Base-by-base conservation (phyloP, 306 rosid genomes). In the Rosa persica region DNA sequence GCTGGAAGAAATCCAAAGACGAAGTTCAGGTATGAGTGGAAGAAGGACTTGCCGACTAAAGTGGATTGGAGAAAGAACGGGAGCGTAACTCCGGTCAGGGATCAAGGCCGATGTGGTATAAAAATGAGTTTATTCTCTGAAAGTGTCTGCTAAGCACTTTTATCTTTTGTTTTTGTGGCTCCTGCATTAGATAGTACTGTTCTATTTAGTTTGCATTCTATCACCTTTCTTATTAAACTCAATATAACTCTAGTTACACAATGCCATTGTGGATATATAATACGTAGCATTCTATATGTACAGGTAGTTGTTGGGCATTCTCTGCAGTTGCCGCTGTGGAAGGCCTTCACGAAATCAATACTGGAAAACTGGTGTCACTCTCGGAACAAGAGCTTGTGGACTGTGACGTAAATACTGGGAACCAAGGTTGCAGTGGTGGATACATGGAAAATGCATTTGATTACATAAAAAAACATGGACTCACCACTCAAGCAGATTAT, bases 251-350 rank as follows among this genome's bases (percentile, higher is more conserved):
- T 49, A 49, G 0, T 2, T 49, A 10, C 38, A 11, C 17, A 25
- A 25, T 30, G 42, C 19, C 39, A 13, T 5, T 60, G 34, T 60
- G 38, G 20, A 55, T 54, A 72, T 34, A 5, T 39, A 73, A 75
- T 68, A 72, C 3, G 66, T 79, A 30, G 30, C 46, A 76, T 78
- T 55, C 69, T 70, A 80, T 77, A 51, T 73, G 77, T 77, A 61
- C 90, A 92, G 92, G 94, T 81, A 84, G 91, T 74, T 89, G 94
- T 81, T 92, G 98, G 97, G 96, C 98, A 72, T 92, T 94, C 87
- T 87, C 93, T 20, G 83, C 94, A 0, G 93, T 89, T 66, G 93
- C 93, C 80, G 94, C 94, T 43, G 92, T 92, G 17, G 97, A 94
- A 90, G 92, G 91, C 74, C 81, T 92, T 83, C 81, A 85, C 79